Conservation (phyloP, 495 filamentous ascomycete species). For the Neurospora sp. region DNA sequence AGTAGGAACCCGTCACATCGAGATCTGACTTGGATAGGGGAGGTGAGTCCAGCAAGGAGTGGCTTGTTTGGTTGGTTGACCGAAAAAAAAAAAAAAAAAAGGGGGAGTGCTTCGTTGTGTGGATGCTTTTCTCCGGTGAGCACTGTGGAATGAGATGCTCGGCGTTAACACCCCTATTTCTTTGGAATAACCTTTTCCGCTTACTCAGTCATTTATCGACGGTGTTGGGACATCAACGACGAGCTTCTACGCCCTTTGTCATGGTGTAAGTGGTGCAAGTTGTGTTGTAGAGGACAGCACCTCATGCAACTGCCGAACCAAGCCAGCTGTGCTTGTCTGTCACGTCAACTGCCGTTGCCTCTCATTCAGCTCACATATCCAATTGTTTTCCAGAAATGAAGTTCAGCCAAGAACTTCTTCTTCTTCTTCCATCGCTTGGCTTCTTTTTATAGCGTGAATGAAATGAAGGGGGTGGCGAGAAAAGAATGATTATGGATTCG, state of each 20-base stretch:
- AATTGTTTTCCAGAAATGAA: neutral
- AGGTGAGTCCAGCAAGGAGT: neutral
- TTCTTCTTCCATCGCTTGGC: neutral
- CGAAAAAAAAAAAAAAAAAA: neutral
- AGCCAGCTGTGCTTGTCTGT: neutral
- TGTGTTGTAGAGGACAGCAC: neutral
- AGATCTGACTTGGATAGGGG: neutral
- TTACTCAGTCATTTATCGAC: neutral
- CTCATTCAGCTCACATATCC: neutral
- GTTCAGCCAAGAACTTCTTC: neutral
- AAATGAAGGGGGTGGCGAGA: neutral
- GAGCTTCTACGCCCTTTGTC: neutral
- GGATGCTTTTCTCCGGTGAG: neutral
- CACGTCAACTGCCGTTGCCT: neutral
- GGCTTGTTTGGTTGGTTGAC: neutral
- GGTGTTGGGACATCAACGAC: neutral
- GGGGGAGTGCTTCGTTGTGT: neutral
- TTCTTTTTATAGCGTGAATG: neutral
- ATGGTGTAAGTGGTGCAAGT: neutral
- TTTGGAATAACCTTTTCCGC: neutral
- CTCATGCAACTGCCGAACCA: neutral
- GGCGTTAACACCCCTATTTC: neutral
- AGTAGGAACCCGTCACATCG: neutral
- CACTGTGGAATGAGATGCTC: neutral
- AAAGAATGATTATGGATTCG: neutral